A percentile compares a stretch with the other conserved stretches of the same genome.
Conservation (phyloP, 176 grass and related monocot species). For the Oryza nivara region DNA sequence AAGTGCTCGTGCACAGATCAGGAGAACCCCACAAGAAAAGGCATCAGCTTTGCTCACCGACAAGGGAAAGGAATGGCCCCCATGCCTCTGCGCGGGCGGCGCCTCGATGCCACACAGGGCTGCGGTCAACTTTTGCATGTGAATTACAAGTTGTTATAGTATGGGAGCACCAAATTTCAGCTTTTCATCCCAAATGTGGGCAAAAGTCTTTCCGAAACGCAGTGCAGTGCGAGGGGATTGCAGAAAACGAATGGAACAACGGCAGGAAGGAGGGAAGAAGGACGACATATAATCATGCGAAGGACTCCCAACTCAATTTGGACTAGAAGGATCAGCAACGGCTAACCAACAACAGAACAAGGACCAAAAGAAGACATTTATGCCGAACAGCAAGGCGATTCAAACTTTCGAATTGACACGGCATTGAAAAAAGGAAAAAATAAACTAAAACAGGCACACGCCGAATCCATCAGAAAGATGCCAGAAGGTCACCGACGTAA, state of each 20-base stretch:
- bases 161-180: slow-evolving; percentile 38
- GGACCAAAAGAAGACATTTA: slow-evolving; percentile 17
- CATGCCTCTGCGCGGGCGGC: slow-evolving; percentile 15
- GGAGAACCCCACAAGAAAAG: slow-evolving; percentile 43
- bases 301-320: not conserved
- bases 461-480: not conserved
- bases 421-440: slow-evolving; percentile 1
- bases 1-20: slow-evolving; percentile 36
- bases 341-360: slow-evolving; percentile 21
- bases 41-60: slow-evolving; percentile 52
- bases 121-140: slow-evolving; percentile 47
- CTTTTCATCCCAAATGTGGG: slow-evolving; percentile 27
- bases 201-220: slow-evolving; percentile 1
- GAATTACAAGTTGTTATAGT: slow-evolving; percentile 30
- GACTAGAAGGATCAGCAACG: slow-evolving; percentile 6
- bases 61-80: slow-evolving; percentile 34
- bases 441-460: not conserved
- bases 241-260: slow-evolving; percentile 7
- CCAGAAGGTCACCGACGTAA: not conserved
- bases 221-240: not conserved
- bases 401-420: slow-evolving; percentile 46
- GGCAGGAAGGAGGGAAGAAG: not conserved
- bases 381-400: slow-evolving; percentile 17
- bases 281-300: slow-evolving; percentile 5
- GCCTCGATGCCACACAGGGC: slow-evolving; percentile 18